Evolutionary conservation across 1,284 basidiomycete species (phyloP), one percentile per base, ranked within the genome.

Genomic region (Termitomyces sp.): DNA sequence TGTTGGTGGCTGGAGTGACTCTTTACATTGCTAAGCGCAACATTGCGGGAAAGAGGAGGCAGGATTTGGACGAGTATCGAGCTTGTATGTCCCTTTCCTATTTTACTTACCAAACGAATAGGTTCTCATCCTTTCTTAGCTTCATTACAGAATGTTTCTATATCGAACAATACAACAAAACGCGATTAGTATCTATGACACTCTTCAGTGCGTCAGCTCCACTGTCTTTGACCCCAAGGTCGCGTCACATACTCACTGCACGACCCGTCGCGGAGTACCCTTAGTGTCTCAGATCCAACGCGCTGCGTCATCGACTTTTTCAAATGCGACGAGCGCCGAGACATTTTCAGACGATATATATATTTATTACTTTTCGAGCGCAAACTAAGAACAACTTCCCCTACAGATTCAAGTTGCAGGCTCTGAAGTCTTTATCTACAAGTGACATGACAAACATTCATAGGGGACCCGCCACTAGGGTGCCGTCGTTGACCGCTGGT

Each of bases 1-100:
- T 64, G 8, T 26, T 62, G 5, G 43, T 58, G 19, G 56, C 56
- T 5, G 63, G 55, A 24, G 24, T 50, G 5, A 55, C 58, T 1
- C 59, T 64, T n/a, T 63, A 62, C 46, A 44, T 54, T 24, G 58
- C 60, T 24, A 64, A 63, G 50, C 54, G 49, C 26, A 58, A 44
- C 26, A 58, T 63, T 40, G 53, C 44, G 4, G 54, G 19, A 38
- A 63, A 60, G 50, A 60, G 62, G 46, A 64, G 36, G 36, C 21
- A 49, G 44, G 58, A 57, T 26, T 50, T 63, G 26, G 56, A 62
- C 7, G 53, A 53, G n/a, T 53, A 55, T 30, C 48, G 55, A 54
- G 53, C 54, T 31, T 51, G 54, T 62, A 46, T 39, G 60, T 47
- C 28, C 24, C 28, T 21, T 17, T 17, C 17, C 10, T 28, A 9